Base-by-base conservation (phyloP, 1,284 basidiomycete species). In the Testicularia cyperi region DNA sequence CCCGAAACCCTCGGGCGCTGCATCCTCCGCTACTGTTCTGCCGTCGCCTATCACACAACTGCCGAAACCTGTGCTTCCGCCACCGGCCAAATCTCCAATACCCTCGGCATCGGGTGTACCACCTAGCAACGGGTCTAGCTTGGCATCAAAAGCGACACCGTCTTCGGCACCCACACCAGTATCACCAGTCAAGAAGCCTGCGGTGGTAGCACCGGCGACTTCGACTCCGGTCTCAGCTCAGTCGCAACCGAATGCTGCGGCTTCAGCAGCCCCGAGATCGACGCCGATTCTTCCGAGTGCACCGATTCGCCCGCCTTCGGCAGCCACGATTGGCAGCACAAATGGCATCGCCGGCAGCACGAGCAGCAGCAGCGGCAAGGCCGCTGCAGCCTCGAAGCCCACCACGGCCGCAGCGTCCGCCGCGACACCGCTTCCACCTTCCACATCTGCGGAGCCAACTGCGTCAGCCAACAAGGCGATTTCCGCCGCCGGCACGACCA, bases 31-130 rank as follows among this genome's bases (percentile, higher is more conserved):
- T 29, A 44, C 44, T 31, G 33, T 45, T 14, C 44, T 39, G 41
- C 35, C 52, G 26, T 44, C 46, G 22, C 37, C 25, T 8, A 26
- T 26, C 25, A 26, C 25, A 26, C 14, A 8, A 8, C 25, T 60
- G n/a, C 48, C 55, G 1, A 52, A 53, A 38, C 55, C 55, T 4
- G 41, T 60, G 22, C 21, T 60, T 32, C 55, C 55, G n/a, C 29
- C 44, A 9, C 55, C 48, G n/a, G 34, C 38, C 40, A 58, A 52
- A 38, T 40, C 55, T 1, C 38, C 55, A 5, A 36, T 58, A 12
- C 35, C 47, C 1, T 37, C 31, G 32, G 44, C 38, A 34, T 29
- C 46, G n/a, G n/a, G n/a, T n/a, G n/a, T n/a, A n/a, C n/a, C 26
- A 13, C 24, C 38, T 8, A 20, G 30, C 28, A n/a, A n/a, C n/a